Evolutionary conservation across 164 flowering plant species (phyloP).

Genomic region (Chimonanthus salicifolius): DNA sequence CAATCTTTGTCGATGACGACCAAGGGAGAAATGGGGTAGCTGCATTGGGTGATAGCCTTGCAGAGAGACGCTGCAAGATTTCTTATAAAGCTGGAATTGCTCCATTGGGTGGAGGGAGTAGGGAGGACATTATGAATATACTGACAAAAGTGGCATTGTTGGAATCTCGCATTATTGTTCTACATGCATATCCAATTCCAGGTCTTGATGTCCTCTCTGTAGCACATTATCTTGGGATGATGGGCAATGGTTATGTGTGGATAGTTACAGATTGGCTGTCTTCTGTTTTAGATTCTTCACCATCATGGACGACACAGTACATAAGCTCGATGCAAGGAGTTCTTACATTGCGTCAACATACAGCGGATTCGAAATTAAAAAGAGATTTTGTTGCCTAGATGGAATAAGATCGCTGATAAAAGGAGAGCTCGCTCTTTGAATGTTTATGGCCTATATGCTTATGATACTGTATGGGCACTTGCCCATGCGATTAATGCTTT

Average conservation of each 20-base stretch:
- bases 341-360: conserved; percentile 63
- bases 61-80: conserved; percentile 54
- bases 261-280: conserved; percentile 91
- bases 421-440: conserved; percentile 31
- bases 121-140: conserved; percentile 37
- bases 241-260: conserved; percentile 87
- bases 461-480: conserved; percentile 69
- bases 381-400: conserved; percentile 52
- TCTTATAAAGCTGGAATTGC: conserved; percentile 55
- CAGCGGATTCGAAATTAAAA: conserved; percentile 59
- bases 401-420: conserved; percentile 45
- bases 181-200: conserved; percentile 47
- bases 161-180: conserved; percentile 72
- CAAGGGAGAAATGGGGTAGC: conserved; percentile 77
- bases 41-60: conserved; percentile 67
- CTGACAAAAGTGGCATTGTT: conserved; percentile 53
- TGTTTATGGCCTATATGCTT: conserved; percentile 72
- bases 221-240: conserved; percentile 71
- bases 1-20: conserved; percentile 70
- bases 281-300: conserved; percentile 47
- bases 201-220: conserved; percentile 57
- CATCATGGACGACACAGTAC: conserved; percentile 31
- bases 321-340: conserved; percentile 73
- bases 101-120: conserved; percentile 20
- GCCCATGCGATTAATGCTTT: conserved; percentile 75